phyloP scores from a whole-genome alignment of 2,329 filamentous ascomycete species.

The Pleomassaria siparia region DNA sequence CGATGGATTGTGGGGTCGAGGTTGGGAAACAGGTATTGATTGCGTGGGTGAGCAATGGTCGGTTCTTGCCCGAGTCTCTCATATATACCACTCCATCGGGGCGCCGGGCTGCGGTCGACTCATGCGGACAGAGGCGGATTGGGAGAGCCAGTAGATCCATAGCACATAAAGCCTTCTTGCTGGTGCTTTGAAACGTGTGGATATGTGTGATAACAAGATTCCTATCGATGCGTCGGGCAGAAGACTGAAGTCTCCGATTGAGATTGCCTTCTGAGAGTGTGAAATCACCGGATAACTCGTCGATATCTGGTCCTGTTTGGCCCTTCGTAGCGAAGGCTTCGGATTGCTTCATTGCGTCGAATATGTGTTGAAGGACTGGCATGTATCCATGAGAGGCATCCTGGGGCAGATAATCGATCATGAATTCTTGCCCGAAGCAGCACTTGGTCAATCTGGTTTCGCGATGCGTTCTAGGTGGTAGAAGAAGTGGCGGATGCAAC shows the following conservation, averaged over 20 bases:
- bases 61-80: background rate
- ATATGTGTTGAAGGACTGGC: conserved; percentile 3
- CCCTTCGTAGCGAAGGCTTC: background rate
- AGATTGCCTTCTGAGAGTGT: background rate
- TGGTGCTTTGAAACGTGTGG: background rate
- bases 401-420: conserved; percentile 5
- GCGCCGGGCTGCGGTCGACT: background rate
- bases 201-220: conserved; percentile 5
- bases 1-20: background rate
- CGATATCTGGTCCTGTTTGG: background rate
- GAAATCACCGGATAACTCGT: background rate
- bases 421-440: conserved; percentile 5
- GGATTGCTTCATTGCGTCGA: background rate
- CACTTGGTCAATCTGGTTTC: conserved; percentile 5
- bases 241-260: background rate
- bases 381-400: background rate
- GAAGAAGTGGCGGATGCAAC: conserved; percentile 6
- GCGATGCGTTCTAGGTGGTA: conserved; percentile 5
- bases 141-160: conserved; percentile 1
- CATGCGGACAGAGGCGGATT: conserved; percentile 3
- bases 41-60: conserved; percentile 4
- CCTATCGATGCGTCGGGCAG: background rate
- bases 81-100: background rate
- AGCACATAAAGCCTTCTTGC: background rate
- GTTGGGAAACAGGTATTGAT: conserved; percentile 2